Conservation (phyloP, 192 early-diverging fungal species). For the Coemansia sp. region DNA sequence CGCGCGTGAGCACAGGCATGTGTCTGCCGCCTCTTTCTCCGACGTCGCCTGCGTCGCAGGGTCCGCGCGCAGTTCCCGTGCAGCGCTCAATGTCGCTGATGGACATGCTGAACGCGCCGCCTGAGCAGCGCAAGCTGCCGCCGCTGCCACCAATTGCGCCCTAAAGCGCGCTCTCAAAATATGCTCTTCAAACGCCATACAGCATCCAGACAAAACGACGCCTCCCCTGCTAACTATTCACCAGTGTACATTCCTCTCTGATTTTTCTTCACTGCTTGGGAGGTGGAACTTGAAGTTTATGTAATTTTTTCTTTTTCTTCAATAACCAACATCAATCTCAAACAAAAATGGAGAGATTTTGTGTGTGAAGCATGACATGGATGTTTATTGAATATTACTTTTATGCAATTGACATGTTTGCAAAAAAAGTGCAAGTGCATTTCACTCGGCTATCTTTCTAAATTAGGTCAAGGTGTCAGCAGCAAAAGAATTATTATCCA, state of each 20-base stretch:
- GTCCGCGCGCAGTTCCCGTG: slow-evolving; percentile 8
- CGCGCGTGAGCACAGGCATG: slow-evolving; percentile 2
- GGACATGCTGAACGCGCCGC: slow-evolving; percentile 51
- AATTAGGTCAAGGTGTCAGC: too few species aligned
- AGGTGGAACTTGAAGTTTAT: background rate
- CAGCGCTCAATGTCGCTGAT: slow-evolving; percentile 50
- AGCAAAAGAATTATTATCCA: background rate
- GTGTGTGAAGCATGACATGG: background rate
- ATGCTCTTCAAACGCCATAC: background rate
- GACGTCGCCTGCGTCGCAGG: background rate
- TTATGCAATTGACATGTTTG: too few species aligned
- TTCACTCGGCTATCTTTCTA: too few species aligned
- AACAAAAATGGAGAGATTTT: background rate
- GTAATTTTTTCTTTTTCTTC: slow-evolving; percentile 1
- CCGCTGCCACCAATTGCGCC: slow-evolving; percentile 34
- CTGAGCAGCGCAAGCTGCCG: slow-evolving; percentile 51
- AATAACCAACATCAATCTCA: too few species aligned
- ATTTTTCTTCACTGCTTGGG: background rate
- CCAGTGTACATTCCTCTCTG: slow-evolving; percentile 1
- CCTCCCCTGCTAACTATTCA: background rate
- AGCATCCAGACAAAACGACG: background rate
- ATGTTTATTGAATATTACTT: too few species aligned
- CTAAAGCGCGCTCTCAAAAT: background rate
- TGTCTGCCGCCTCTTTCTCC: slow-evolving; percentile 8
- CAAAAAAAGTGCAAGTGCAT: too few species aligned